A percentile compares a stretch with the other conserved stretches of the same genome.
phyloP scores from a whole-genome alignment of 805 yeast genomes.

The Citeromyces matritensis region DNA sequence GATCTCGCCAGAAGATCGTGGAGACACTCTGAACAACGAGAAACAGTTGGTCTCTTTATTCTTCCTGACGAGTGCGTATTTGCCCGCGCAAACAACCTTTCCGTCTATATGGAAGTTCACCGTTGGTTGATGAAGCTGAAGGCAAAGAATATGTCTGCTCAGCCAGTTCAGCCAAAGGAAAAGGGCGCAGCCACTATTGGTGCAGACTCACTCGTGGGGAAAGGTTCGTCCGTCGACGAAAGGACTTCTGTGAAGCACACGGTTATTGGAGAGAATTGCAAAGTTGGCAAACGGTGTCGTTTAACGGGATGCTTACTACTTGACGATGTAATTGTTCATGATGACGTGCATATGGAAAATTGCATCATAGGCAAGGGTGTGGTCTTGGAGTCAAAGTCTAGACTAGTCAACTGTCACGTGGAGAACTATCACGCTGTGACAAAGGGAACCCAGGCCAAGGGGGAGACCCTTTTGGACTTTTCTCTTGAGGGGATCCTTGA shows the following conservation, averaged over 20 bases:
- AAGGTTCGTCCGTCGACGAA: conserved; percentile 55
- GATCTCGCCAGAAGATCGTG: conserved; percentile 87
- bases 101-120: conserved; percentile 83
- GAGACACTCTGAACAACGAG: conserved; percentile 50
- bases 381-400: conserved; percentile 45
- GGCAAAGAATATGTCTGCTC: conserved; percentile 24
- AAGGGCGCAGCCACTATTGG: conserved; percentile 66
- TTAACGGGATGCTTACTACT: conserved; percentile 75
- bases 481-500: conserved; percentile 14
- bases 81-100: conserved; percentile 62
- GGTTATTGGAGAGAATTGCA: conserved; percentile 61
- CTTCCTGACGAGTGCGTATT: conserved; percentile 60
- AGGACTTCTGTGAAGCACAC: conserved; percentile 77
- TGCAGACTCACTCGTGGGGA: conserved; percentile 72
- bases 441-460: conserved; percentile 29
- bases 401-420: conserved; percentile 68
- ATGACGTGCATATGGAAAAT: conserved; percentile 70
- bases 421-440: conserved; percentile 67
- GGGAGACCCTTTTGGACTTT: conserved; percentile 20
- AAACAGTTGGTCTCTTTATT: conserved; percentile 53
- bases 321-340: conserved; percentile 58
- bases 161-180: conserved; percentile 20
- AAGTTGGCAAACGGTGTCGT: conserved; percentile 75
- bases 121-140: conserved; percentile 55
- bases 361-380: conserved; percentile 70